A percentile compares a stretch with the other conserved stretches of the same genome.
Evolutionary conservation across 345 rosid genomes (phyloP).

Genomic region (Psidium friedrichsthalianum): DNA sequence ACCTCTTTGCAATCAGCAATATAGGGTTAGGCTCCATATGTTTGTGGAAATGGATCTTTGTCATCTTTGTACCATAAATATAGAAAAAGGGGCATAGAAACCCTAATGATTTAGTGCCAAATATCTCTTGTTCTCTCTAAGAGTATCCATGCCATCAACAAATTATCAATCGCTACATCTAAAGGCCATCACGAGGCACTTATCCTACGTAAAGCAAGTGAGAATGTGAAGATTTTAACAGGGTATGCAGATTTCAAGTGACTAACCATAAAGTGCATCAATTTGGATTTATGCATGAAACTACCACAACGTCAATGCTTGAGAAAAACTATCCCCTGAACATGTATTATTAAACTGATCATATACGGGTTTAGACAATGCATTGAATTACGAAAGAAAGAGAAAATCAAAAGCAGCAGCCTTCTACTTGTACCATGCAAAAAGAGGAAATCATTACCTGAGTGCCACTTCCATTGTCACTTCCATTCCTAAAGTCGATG

Average conservation of each 20-base stretch:
- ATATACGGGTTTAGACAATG: not conserved
- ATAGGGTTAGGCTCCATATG: not conserved
- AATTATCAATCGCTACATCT: not conserved
- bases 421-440: not conserved
- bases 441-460: slow-evolving; percentile 1
- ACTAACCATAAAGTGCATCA: not conserved
- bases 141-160: not conserved
- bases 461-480: slow-evolving; percentile 26
- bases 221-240: not conserved
- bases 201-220: not conserved
- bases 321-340: not conserved
- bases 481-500: slow-evolving; percentile 17
- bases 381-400: not conserved
- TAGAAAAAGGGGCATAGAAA: not conserved
- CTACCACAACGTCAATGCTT: not conserved
- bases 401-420: not conserved
- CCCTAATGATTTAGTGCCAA: not conserved
- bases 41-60: not conserved
- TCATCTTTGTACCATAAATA: not conserved
- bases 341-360: not conserved
- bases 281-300: not conserved
- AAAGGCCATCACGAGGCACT: not conserved
- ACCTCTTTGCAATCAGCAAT: not conserved
- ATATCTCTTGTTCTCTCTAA: not conserved
- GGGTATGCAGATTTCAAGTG: not conserved